Base-by-base conservation (phyloP, 306 rosid species). In the Argentina anserina region DNA sequence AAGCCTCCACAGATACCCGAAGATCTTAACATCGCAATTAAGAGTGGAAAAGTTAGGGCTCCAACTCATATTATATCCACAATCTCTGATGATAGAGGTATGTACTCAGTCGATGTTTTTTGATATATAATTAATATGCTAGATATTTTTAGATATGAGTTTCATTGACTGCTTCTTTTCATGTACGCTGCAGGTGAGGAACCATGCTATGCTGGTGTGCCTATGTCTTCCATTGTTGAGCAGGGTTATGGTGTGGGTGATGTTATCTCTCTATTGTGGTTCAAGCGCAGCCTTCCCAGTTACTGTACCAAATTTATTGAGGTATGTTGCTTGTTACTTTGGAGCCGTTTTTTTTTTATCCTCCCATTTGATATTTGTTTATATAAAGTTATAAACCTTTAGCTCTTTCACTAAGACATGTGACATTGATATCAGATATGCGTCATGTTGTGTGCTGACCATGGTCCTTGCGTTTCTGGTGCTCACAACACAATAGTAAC, bases 401-500 rank as follows among this genome's bases (percentile, higher is more conserved):
- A 21, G 62, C 20, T 73, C 18, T 50, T 31, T 69, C 71, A 53
- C 76, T 82, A 65, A 84, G 79, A 29, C 63, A 21, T 78, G 28
- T 79, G 70, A 14, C 65, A 53, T 81, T 84, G 72, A 67, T 59
- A 39, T 62, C 85, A 95, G 99, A 95, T 95, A 78, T 95, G 97
- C 68, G 82, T 95, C 80, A 95, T 95, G 97, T 81, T 95, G 65
- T 95, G 99, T 85, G 97, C 99, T 43, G 97, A 95, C 84, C 99
- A 95, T 67, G 99, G 99, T 84, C 99, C 99, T 13, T 95, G 97
- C 59, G 97, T 92, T 70, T 95, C 99, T 71, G 99, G 99, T 74
- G 99, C 99, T 78, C 99, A 95, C 81, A 95, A 95, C 84, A 78
- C 99, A 71, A 91, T 95, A 50, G 99, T 95, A 65, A 95, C 99